Evolutionary conservation across 2,329 filamentous ascomycete species (phyloP).

Genomic region (Chaetomium globosum): DNA sequence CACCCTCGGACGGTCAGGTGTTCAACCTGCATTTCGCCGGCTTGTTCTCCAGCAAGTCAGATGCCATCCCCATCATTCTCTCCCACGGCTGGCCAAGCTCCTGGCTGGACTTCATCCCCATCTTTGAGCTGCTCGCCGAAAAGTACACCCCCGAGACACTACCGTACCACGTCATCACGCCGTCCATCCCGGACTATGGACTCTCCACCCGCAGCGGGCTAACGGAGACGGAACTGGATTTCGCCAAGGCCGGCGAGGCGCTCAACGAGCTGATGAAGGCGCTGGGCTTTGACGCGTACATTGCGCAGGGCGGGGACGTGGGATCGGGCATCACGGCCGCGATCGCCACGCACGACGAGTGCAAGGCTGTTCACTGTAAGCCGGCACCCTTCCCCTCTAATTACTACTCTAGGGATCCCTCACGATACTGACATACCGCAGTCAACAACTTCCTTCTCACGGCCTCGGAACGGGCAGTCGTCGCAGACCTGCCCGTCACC

Average conservation of each 20-base stretch:
- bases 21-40: conserved; percentile 31
- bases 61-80: conserved; percentile 38
- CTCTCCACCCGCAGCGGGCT: conserved; percentile 50
- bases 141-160: conserved; percentile 55
- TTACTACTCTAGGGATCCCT: neutral
- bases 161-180: conserved; percentile 61
- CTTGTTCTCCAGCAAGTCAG: conserved; percentile 25
- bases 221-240: conserved; percentile 44
- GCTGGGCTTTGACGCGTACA: conserved; percentile 58
- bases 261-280: conserved; percentile 57
- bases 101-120: conserved; percentile 58
- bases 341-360: conserved; percentile 48
- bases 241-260: conserved; percentile 47
- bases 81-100: conserved; percentile 59
- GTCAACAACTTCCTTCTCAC: conserved; percentile 29
- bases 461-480: conserved; percentile 26
- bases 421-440: neutral
- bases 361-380: conserved; percentile 47
- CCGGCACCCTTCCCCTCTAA: neutral
- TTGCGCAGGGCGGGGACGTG: conserved; percentile 61
- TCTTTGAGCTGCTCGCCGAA: conserved; percentile 50
- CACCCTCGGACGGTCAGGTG: conserved; percentile 25
- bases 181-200: conserved; percentile 58
- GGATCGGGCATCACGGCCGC: conserved; percentile 50
- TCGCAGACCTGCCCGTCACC: conserved; percentile 25